These are phyloP conservation scores for Gigaspora rosea DNA, from an alignment of 192 early-diverging fungal genomes.

Conservation along the genomic window DNA sequence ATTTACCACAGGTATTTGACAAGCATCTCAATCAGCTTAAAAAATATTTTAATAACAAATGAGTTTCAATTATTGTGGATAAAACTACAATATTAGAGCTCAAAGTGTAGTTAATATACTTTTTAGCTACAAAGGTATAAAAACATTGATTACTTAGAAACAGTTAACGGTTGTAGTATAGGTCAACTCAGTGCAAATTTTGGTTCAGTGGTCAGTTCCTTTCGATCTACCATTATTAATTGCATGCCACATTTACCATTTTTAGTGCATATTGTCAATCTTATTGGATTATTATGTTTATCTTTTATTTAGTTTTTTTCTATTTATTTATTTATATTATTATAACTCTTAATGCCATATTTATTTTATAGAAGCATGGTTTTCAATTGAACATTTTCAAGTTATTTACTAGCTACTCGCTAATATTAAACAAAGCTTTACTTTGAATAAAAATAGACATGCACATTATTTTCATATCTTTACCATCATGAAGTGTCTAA, in stretches of 20 bases:
- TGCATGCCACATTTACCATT: too few species aligned
- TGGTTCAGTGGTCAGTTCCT: constrained; percentile 12
- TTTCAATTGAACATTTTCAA: too few species aligned
- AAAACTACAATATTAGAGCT: constrained; percentile 6
- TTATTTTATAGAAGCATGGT: too few species aligned
- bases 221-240: constrained; percentile 5
- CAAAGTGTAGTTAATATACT: constrained; percentile 13
- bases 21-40: neutral
- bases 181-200: constrained; percentile 16
- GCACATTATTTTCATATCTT: too few species aligned
- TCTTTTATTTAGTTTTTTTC: too few species aligned
- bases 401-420: too few species aligned
- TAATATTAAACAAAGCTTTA: too few species aligned
- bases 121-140: neutral
- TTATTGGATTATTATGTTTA: too few species aligned
- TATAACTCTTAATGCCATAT: too few species aligned
- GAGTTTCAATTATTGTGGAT: constrained; percentile 3
- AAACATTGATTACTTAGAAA: constrained; percentile 9
- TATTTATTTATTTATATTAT: too few species aligned
- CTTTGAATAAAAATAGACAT: too few species aligned
- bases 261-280: constrained; percentile 5
- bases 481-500: too few species aligned
- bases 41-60: neutral
- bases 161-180: neutral
- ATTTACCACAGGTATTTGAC: constrained; percentile 9